These are phyloP conservation scores for Dipodascopsis uninucleata DNA, from an alignment of 805 yeast species.

Conservation along the genomic window DNA sequence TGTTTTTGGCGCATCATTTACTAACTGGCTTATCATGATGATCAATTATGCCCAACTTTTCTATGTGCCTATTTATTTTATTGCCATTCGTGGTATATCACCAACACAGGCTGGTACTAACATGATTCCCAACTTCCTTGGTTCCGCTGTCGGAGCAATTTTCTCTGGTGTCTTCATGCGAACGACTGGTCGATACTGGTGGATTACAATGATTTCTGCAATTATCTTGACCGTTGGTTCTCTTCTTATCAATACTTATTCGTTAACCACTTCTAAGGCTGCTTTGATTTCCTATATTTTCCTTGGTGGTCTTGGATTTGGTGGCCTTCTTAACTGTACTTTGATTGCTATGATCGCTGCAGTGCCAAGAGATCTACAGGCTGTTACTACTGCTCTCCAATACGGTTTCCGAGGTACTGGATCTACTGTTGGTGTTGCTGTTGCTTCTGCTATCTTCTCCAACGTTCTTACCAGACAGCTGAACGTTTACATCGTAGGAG, in stretches of 20 bases:
- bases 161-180: conserved; percentile 64
- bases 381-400: conserved; percentile 71
- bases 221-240: conserved; percentile 15
- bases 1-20: conserved; percentile 59
- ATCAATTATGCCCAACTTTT: conserved; percentile 58
- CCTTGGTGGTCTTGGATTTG: conserved; percentile 55
- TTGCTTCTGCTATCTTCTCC: conserved; percentile 56
- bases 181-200: conserved; percentile 48
- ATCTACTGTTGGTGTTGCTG: conserved; percentile 62
- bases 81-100: conserved; percentile 49
- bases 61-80: conserved; percentile 67
- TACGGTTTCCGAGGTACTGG: conserved; percentile 72
- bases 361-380: conserved; percentile 56
- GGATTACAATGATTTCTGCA: conserved; percentile 29
- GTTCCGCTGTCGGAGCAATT: conserved; percentile 64
- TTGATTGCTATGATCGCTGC: conserved; percentile 62
- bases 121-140: conserved; percentile 53
- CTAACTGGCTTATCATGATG: conserved; percentile 73
- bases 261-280: conserved; percentile 14
- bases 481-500: conserved; percentile 16
- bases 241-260: conserved; percentile 11
- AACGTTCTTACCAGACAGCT: conserved; percentile 36
- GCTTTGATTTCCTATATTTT: conserved; percentile 32
- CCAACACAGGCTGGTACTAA: conserved; percentile 58
- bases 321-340: conserved; percentile 55